Conservation (phyloP, 768 basidiomycete species). For the Naganishia vishniacii region DNA sequence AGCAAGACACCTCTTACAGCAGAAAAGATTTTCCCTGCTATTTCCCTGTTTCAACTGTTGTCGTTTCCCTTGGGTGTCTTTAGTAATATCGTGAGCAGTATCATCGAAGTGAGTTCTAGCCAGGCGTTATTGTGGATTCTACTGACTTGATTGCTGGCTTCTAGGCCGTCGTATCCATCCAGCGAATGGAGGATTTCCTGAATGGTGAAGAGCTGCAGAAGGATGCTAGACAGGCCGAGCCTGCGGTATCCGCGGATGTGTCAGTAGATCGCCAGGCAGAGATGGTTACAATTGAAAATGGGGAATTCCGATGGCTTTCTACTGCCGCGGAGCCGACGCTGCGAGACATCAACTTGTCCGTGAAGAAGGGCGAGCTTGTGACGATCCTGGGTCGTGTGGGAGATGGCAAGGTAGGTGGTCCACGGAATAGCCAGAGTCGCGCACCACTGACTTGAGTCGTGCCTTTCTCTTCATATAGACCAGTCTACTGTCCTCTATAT, state of each 20-base stretch:
- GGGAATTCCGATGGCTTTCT: slow-evolving; percentile 70
- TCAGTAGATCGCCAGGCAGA: slow-evolving; percentile 48
- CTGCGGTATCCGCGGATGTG: slow-evolving; percentile 2
- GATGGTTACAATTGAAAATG: slow-evolving; percentile 66
- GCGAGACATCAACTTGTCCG: slow-evolving; percentile 67
- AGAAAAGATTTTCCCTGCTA: slow-evolving; percentile 92
- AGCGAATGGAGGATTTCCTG: slow-evolving; percentile 71
- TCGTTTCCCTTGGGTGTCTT: slow-evolving; percentile 47
- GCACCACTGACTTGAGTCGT: background rate
- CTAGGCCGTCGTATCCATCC: slow-evolving; percentile 71
- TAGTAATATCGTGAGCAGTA: slow-evolving; percentile 54
- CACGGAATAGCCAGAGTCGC: no score
- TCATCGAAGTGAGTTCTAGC: slow-evolving; percentile 57
- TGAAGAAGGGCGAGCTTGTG: slow-evolving; percentile 76
- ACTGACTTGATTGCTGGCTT: background rate
- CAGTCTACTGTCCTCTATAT: slow-evolving; percentile 29
- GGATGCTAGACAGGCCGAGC: slow-evolving; percentile 61
- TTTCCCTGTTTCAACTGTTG: slow-evolving; percentile 55
- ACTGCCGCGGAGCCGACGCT: slow-evolving; percentile 57
- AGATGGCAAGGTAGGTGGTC: slow-evolving; percentile 62
- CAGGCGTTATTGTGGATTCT: background rate
- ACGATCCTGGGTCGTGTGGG: slow-evolving; percentile 85
- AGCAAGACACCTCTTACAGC: slow-evolving; percentile 65
- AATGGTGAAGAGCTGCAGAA: slow-evolving; percentile 70
- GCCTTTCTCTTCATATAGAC: no score